Percentiles rank a stretch among this genome's conserved stretches.
Conservation (phyloP, 2,329 filamentous ascomycete genomes). For the Xylaria sp. region DNA sequence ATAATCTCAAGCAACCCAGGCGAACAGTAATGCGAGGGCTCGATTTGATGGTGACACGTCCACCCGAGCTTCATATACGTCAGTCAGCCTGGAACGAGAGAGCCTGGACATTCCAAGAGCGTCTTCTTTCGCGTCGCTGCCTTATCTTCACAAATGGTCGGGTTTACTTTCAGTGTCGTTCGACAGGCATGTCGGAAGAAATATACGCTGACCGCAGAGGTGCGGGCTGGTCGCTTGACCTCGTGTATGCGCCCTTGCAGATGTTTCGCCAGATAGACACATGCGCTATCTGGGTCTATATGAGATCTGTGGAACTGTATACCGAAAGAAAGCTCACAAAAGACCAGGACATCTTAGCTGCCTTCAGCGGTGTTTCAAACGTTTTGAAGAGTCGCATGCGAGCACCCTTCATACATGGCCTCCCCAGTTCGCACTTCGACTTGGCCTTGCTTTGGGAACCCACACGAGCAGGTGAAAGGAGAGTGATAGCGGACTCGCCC, state of each 20-base stretch:
- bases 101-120: slow-evolving; percentile 55
- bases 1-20: slow-evolving; percentile 9
- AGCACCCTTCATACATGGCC: slow-evolving; percentile 46
- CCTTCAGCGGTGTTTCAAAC: slow-evolving; percentile 50
- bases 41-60: slow-evolving; percentile 41
- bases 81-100: slow-evolving; percentile 50
- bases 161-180: slow-evolving; percentile 50
- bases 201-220: slow-evolving; percentile 45
- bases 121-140: slow-evolving; percentile 50
- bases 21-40: slow-evolving; percentile 29
- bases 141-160: slow-evolving; percentile 51
- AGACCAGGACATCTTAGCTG: slow-evolving; percentile 48
- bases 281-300: slow-evolving; percentile 49
- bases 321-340: slow-evolving; percentile 45
- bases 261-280: slow-evolving; percentile 44
- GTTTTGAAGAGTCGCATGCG: slow-evolving; percentile 42
- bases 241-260: slow-evolving; percentile 45
- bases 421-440: slow-evolving; percentile 52
- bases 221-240: slow-evolving; percentile 48
- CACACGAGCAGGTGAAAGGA: neutral
- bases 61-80: slow-evolving; percentile 40
- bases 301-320: slow-evolving; percentile 48
- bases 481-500: slow-evolving; percentile 15
- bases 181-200: slow-evolving; percentile 46
- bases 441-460: slow-evolving; percentile 51